Base-by-base conservation (phyloP, 768 basidiomycete genomes). In the Tephrocybe sp. region DNA sequence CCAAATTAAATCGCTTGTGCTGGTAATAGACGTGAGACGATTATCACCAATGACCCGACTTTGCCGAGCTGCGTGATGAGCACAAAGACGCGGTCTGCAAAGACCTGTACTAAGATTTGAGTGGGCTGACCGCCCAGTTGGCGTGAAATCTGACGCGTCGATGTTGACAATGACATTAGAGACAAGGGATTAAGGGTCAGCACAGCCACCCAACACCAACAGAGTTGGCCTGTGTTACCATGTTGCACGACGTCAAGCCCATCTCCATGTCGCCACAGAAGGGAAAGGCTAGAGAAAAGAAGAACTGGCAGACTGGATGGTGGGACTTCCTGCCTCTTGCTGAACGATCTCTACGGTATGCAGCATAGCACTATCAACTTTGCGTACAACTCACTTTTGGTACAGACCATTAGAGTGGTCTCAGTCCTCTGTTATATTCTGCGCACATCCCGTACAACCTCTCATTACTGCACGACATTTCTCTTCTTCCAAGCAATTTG, bases 61-160 rank as follows among this genome's bases (percentile, higher is more conserved):
- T 93, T 95, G 34, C 90, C 89, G 54, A 92, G 65, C 67, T 98
- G 95, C 1, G 92, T 94, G 47, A 98, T 76, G 19, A 97, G 74
- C n/a, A 97, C 84, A 16, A 98, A 73, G 11, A 83, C 72, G 20
- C 92, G 79, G 69, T 98, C 95, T 47, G 80, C 78, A 64, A 83
- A 98, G 0, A 74, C 72, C 60, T 97, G 92, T 6, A 95, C 64
- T 39, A 94, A 57, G 13, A 97, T 69, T 48, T 95, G 85, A 2
- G 92, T 97, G 14, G 64, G 68, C 11, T 75, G 68, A 11, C 81
- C 87, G 39, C 79, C 64, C 10, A 94, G 60, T 4, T 74, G 62
- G 34, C 76, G 71, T 8, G 77, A 75, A 19, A 75, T 66, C 51
- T 85, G 84, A 13, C 75, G 75, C 16, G 78, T 70, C 26, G 76